Base-by-base conservation (phyloP, 768 basidiomycete species). In the Boletales sp. region DNA sequence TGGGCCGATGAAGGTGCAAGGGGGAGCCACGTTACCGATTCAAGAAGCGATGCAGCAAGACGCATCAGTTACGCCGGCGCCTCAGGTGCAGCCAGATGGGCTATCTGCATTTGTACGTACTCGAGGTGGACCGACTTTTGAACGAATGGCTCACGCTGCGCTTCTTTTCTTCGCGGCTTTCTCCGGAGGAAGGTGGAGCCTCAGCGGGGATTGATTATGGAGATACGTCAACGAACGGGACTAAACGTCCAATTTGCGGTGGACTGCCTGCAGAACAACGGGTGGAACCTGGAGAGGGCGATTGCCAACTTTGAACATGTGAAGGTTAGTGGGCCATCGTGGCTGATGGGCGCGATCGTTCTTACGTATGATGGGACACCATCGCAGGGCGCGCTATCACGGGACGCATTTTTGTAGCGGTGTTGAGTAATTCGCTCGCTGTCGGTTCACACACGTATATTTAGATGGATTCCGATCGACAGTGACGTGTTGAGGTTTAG, bases 281-380 rank as follows among this genome's bases (percentile, higher is more conserved):
- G 72, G 8, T 98, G 94, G 94, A 82, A 94, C 63, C 59, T 89
- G 44, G 82, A 83, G 40, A 75, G 78, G 51, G 97, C 97, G 0
- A 62, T 92, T 21, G 77, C 78, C 43, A 94, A 95, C 62, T 98
- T 93, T 68, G 83, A 92, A 61, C 78, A 88, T 65, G 87, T 97
- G 60, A 89, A 88, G 81, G 89, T 89, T 55, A 50, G 83, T 72
- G 46, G 43, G 54, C 36, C 4, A 2, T 42, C 17, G 44, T 43
- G 50, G 24, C 19, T 45, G 36, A 18, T 24, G 29, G 42, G 46
- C 8, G 49, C 46, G n/a, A 53, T 44, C 5, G 52, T 61, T 21
- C 61, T 68, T 57, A 70, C 62, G 55, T 67, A 54, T 52, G 17
- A 14, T 49, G 52, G 51, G 10, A 35, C 46, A 54, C 51, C 44